phyloP scores from a whole-genome alignment of 805 yeast species.

The Priceomyces medius region DNA sequence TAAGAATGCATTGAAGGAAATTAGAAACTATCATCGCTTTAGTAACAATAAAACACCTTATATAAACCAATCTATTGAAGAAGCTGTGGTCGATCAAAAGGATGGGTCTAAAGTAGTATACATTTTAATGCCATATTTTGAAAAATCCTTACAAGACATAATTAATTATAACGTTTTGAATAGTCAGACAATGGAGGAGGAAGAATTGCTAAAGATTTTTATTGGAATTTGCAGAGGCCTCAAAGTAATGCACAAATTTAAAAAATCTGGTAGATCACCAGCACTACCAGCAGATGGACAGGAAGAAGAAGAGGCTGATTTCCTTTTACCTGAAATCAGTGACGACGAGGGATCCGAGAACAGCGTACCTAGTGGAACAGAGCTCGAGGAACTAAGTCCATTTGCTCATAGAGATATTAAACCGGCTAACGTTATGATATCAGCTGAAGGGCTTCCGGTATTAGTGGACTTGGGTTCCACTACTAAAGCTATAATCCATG shows the following conservation, averaged over 20 bases:
- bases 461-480: constrained; percentile 85
- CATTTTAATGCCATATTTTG: constrained; percentile 76
- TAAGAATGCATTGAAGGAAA: constrained; percentile 68
- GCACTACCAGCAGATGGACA: constrained; percentile 10
- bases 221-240: constrained; percentile 74
- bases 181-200: constrained; percentile 53
- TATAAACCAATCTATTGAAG: constrained; percentile 69
- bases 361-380: constrained; percentile 33
- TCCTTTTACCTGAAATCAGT: constrained; percentile 18
- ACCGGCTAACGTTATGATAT: constrained; percentile 85
- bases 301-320: constrained; percentile 27
- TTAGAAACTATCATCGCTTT: constrained; percentile 72
- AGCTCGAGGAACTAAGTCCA: constrained; percentile 56
- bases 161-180: constrained; percentile 64
- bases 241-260: constrained; percentile 69
- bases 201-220: constrained; percentile 60
- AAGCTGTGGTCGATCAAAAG: constrained; percentile 64
- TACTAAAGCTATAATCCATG: constrained; percentile 54
- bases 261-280: constrained; percentile 18
- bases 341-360: constrained; percentile 31
- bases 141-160: constrained; percentile 73
- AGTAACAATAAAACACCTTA: constrained; percentile 53
- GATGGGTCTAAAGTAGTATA: constrained; percentile 81
- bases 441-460: constrained; percentile 72
- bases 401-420: constrained; percentile 86